Evolutionary conservation across 768 basidiomycete species (phyloP), one percentile per base, ranked within the genome.

Genomic region (Suillus variegatus): DNA sequence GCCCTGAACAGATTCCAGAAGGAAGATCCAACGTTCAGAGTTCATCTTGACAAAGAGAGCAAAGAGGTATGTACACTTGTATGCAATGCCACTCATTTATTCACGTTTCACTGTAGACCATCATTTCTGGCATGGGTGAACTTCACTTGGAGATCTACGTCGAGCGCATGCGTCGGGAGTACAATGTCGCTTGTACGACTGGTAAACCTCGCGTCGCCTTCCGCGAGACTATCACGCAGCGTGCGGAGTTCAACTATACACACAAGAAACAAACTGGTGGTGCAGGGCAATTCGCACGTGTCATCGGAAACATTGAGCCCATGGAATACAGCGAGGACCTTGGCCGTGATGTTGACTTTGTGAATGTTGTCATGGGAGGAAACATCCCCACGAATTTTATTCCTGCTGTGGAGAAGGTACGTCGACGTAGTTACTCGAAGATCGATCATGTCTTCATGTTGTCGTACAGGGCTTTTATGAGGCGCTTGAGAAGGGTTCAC

Each of bases 71-170:
- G 94, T 92, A 70, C 67, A 75, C 62, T 4, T 2, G 13, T 56
- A 43, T 60, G 43, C 51, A 25, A 36, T 43, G 10, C 41, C 54
- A n/a, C 47, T 35, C 32, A 47, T 58, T 49, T 22, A 40, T 66
- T 47, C 66, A 25, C 58, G 62, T 49, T n/a, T 25, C 60, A 5
- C 18, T 36, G 20, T 69, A 95, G 93, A 99, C 97, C 18, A 99
- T 99, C 77, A 98, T 99, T 69, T 98, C 96, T 38, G 97, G 97
- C 25, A 99, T 99, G 97, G 97, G 97, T 32, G 97, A 99, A 77
- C 87, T 99, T 20, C 97, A 99, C 75, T 86, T 99, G 28, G 97
- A 99, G 74, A 97, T 99, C 73, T 99, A 99, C 79, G 95, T 98
- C 66, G 97, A 99, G 76, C 94, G 97, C 47, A 98, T 99, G 95